A percentile compares a stretch with the other conserved stretches of the same genome.
Evolutionary conservation across 345 rosid genomes (phyloP).

Genomic region (Nephelium lappaceum): DNA sequence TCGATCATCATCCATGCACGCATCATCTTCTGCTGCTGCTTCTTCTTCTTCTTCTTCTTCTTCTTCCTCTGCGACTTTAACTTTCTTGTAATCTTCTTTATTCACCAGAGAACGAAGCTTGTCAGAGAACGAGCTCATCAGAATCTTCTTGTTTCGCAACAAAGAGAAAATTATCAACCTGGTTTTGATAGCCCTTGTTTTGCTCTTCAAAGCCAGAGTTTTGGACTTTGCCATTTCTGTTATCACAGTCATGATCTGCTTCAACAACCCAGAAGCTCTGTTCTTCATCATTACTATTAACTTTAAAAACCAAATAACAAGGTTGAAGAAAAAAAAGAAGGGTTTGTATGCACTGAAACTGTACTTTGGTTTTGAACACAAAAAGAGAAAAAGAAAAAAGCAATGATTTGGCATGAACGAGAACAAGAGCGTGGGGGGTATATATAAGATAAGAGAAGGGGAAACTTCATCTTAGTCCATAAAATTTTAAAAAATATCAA

Average conservation of each 20-base stretch:
- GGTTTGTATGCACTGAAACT: not conserved
- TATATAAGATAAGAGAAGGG: conserved; percentile 9
- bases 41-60: conserved; percentile 26
- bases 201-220: conserved; percentile 59
- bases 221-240: conserved; percentile 40
- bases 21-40: not conserved
- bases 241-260: conserved; percentile 42
- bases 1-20: conserved; percentile 4
- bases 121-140: conserved; percentile 47
- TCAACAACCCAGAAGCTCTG: conserved; percentile 46
- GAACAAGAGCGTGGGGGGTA: not conserved
- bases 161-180: conserved; percentile 65
- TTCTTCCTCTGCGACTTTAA: conserved; percentile 18
- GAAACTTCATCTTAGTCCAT: too few species aligned
- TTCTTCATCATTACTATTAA: conserved; percentile 34
- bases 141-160: conserved; percentile 54
- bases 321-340: not conserved
- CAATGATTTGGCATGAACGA: conserved; percentile 17
- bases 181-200: conserved; percentile 58
- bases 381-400: too few species aligned
- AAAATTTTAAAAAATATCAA: too few species aligned
- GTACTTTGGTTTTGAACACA: too few species aligned
- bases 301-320: not conserved
- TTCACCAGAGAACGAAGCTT: conserved; percentile 49
- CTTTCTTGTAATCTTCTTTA: conserved; percentile 12